Evolutionary conservation across 352 stramenopile genomes (phyloP), one percentile per base, ranked within the genome.

Genomic region (Nothophytophthora sp.): DNA sequence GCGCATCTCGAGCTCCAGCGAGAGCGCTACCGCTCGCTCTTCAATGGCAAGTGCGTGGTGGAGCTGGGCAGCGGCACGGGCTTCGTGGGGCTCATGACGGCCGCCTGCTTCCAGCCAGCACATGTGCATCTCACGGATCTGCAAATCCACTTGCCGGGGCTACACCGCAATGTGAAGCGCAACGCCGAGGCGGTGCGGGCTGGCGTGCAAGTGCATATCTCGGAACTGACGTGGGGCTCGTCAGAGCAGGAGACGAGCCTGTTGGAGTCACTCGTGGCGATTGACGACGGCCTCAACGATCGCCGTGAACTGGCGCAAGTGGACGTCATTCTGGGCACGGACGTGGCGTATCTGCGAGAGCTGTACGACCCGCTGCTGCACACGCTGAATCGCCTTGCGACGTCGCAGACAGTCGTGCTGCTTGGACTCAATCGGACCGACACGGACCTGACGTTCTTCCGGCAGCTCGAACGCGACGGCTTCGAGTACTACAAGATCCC

Each of bases 401-500:
- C 39, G 9, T 43, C 52, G 13, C 40, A 38, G 13, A 87, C 81
- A 52, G 52, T 90, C 38, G 66, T 92, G 28, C 55, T 94, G 19
- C 60, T 92, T n/a, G 83, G 81, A 0, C 61, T 94, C 27, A 90
- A 90, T 40, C 83, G 83, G 35, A 61, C 63, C 0, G 81, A 94
- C 57, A 94, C 83, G 34, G 63, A 45, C 20, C 51, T 79, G 24
- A 37, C 54, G 18, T 94, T 92, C 55, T 94, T 94, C 56, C 63
- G 50, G 15, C 78, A 77, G 11, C 76, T 94, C 36, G 76, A 86
- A 34, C 59, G 71, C 16, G 62, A 81, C 18, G 81, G 79, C 39
- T 94, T 90, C 32, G 76, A 86, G 55, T 90, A 89, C 68, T 92
- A 94, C 71, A 92, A 88, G 67, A 76, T 94, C 48, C 47, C 70